These are phyloP conservation scores for Calonectria pseudoturangicola DNA, from an alignment of 2,329 filamentous ascomycete genomes.

Conservation along the genomic window DNA sequence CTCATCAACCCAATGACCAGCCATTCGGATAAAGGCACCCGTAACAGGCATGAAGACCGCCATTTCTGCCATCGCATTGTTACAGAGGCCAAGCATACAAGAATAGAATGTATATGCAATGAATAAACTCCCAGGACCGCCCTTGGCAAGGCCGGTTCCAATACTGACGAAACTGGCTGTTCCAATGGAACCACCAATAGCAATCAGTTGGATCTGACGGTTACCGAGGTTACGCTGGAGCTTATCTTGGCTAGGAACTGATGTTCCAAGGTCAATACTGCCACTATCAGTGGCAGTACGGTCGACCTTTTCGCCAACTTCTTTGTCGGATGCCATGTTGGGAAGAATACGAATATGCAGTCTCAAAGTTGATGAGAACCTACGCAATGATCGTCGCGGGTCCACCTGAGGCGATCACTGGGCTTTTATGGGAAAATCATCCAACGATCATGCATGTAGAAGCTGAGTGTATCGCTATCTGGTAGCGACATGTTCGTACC, in stretches of 20 bases:
- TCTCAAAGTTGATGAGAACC: slow-evolving; percentile 17
- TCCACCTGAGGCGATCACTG: slow-evolving; percentile 18
- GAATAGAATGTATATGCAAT: slow-evolving; percentile 43
- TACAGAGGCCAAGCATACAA: slow-evolving; percentile 38
- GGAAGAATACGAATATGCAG: slow-evolving; percentile 22
- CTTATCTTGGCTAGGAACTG: slow-evolving; percentile 28
- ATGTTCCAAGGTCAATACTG: slow-evolving; percentile 33
- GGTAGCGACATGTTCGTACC: slow-evolving; percentile 17
- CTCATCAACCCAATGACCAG: slow-evolving; percentile 43
- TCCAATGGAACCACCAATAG: slow-evolving; percentile 44
- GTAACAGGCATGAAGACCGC: slow-evolving; percentile 42
- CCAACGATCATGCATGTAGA: slow-evolving; percentile 18
- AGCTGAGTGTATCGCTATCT: slow-evolving; percentile 17
- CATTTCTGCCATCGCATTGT: slow-evolving; percentile 44
- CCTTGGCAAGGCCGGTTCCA: slow-evolving; percentile 42
- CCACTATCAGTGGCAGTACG: slow-evolving; percentile 27
- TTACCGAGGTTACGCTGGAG: slow-evolving; percentile 42
- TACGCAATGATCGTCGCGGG: neutral
- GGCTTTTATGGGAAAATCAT: slow-evolving; percentile 20
- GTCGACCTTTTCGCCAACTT: slow-evolving; percentile 38
- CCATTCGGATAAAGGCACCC: slow-evolving; percentile 44
- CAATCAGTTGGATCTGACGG: slow-evolving; percentile 44
- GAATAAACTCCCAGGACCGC: slow-evolving; percentile 37
- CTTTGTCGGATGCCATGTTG: slow-evolving; percentile 37
- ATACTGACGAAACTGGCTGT: slow-evolving; percentile 45